Base-by-base conservation (phyloP, 164 flowering plant species). In the Buxus sempervirens region DNA sequence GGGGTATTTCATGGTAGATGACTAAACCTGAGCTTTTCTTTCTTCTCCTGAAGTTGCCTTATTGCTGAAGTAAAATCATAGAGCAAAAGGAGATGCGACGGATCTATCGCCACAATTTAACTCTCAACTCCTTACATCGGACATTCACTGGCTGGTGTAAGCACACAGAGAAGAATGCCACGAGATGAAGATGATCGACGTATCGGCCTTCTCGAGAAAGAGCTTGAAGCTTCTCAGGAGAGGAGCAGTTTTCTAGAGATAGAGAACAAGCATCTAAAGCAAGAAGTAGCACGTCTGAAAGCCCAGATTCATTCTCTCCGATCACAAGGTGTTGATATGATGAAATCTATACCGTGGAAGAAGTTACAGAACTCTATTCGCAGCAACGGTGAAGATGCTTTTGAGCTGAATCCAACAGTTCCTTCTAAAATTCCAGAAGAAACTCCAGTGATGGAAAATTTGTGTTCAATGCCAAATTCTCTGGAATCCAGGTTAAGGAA, bases 211-310 rank as follows among this genome's bases (percentile, higher is more conserved):
- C 70, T 87, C 66, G 77, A 62, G 77, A 79, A 73, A 73, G 82
- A 88, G 51, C 80, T 82, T 0, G 81, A 78, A 67, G 79, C 80
- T 61, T 71, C 80, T 19, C 65, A 72, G 23, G 76, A 63, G 64
- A 84, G 75, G 72, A 82, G 68, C 51, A 70, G 56, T 19, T 70
- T 42, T 3, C 76, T 90, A 68, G 86, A 81, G 82, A 79, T 76
- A 65, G 90, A 90, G 73, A 90, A 90, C 60, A 78, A 77, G 60
- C 89, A 85, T 54, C 77, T 90, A 27, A 82, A 75, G 68, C 88
- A 83, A 68, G 93, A 90, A 80, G 73, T 86, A 0, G 51, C 62
- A 0, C 82, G 73, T 28, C 79, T 90, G 0, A 82, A 60, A 70
- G 68, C 81, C 9, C 86, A 87, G 51, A 38, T 88, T 25, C 61